phyloP scores from a whole-genome alignment of 2,329 filamentous ascomycete genomes.

The Nigrospora osmanthi region DNA sequence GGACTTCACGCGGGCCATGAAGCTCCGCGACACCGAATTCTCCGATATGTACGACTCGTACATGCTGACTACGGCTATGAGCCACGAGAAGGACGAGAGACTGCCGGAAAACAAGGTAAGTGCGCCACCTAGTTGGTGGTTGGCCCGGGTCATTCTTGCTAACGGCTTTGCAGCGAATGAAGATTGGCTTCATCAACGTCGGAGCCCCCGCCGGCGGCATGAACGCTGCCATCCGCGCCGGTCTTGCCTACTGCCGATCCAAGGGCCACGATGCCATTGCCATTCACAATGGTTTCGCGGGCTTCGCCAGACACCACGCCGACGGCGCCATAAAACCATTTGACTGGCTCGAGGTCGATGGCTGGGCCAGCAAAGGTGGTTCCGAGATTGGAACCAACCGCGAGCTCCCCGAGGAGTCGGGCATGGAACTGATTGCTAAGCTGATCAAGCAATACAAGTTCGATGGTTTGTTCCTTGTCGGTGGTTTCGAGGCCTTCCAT shows the following conservation, averaged over 20 bases:
- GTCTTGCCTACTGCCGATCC: slow-evolving; percentile 85
- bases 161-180: slow-evolving; percentile 59
- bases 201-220: slow-evolving; percentile 95
- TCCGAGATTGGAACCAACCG: slow-evolving; percentile 98
- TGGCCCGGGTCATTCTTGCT: slow-evolving; percentile 11
- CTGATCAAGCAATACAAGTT: slow-evolving; percentile 83
- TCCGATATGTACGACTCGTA: slow-evolving; percentile 87
- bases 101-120: slow-evolving; percentile 65
- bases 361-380: slow-evolving; percentile 92
- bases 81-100: slow-evolving; percentile 57
- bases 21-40: slow-evolving; percentile 85
- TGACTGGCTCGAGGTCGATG: slow-evolving; percentile 87
- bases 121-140: slow-evolving; percentile 2
- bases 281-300: slow-evolving; percentile 95
- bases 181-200: slow-evolving; percentile 92
- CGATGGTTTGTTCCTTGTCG: slow-evolving; percentile 84
- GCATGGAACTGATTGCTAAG: slow-evolving; percentile 73
- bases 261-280: slow-evolving; percentile 89
- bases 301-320: slow-evolving; percentile 81
- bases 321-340: slow-evolving; percentile 84
- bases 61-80: slow-evolving; percentile 79
- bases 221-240: slow-evolving; percentile 92
- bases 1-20: slow-evolving; percentile 84
- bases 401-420: slow-evolving; percentile 76
- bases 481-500: slow-evolving; percentile 95